phyloP scores from a whole-genome alignment of 2,329 filamentous ascomycete genomes.

The Colletotrichum endophyticum region DNA sequence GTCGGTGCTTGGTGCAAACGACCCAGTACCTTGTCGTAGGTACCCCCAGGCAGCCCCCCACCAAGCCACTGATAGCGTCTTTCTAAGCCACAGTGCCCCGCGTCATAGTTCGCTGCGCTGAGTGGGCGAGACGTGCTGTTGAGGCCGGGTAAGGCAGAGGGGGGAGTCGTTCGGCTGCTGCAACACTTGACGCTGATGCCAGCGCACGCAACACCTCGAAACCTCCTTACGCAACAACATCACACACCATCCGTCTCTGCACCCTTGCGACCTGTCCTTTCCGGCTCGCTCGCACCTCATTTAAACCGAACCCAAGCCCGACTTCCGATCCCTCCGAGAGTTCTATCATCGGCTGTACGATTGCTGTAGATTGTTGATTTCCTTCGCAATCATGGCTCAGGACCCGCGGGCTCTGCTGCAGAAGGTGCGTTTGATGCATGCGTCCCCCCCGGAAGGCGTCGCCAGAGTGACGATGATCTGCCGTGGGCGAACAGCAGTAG shows the following conservation, averaged over 20 bases:
- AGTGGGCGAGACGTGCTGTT: background rate
- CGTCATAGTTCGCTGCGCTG: conserved; percentile 4
- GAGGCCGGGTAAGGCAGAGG: background rate
- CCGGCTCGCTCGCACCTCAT: background rate
- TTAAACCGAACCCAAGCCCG: background rate
- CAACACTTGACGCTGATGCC: conserved; percentile 4
- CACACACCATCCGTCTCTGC: background rate
- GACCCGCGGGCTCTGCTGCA: conserved; percentile 80
- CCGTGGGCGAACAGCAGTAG: background rate
- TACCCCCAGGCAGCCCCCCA: background rate
- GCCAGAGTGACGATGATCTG: background rate
- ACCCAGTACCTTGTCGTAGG: background rate
- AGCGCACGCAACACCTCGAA: background rate
- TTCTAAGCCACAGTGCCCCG: conserved; percentile 17
- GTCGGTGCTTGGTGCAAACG: background rate
- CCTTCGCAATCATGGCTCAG: conserved; percentile 64
- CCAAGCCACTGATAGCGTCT: background rate
- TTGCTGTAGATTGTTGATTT: background rate
- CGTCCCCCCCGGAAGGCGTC: background rate
- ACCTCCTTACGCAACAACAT: background rate
- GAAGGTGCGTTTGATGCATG: conserved; percentile 59
- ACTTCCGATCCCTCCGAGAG: background rate
- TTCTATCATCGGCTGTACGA: background rate
- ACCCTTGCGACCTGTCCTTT: background rate
- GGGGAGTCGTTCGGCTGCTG: conserved; percentile 4